phyloP scores from a whole-genome alignment of 129 eudicot genomes.

The Arctium lappa region DNA sequence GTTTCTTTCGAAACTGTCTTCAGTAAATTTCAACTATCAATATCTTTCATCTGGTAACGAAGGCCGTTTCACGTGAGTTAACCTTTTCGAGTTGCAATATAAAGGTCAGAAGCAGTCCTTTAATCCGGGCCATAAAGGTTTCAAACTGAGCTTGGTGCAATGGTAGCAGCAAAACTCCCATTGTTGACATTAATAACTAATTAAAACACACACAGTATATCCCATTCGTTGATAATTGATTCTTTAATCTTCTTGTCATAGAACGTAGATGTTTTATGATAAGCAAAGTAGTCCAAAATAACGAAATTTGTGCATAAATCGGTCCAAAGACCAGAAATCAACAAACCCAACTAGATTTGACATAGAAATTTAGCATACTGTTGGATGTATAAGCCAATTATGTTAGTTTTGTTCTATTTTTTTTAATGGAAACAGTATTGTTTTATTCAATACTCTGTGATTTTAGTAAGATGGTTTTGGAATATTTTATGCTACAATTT shows the following conservation, averaged over 20 bases:
- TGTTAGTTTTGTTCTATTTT: background rate
- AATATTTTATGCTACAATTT: background rate
- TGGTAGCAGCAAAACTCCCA: background rate
- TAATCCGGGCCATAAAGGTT: background rate
- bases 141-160: background rate
- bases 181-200: background rate
- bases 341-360: background rate
- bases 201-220: background rate
- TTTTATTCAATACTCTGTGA: background rate
- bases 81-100: background rate
- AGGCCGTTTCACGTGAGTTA: background rate
- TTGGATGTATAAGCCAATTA: background rate
- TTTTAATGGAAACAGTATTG: background rate
- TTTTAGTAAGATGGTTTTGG: background rate
- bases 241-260: background rate
- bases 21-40: slow-evolving; percentile 26
- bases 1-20: slow-evolving; percentile 75
- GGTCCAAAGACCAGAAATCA: background rate
- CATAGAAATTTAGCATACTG: background rate
- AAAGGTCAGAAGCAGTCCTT: slow-evolving; percentile 23
- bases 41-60: background rate
- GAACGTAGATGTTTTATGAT: background rate
- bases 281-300: background rate
- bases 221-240: background rate
- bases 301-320: background rate